phyloP scores from a whole-genome alignment of 2,329 filamentous ascomycete genomes.

The Macroventuria anomochaeta region DNA sequence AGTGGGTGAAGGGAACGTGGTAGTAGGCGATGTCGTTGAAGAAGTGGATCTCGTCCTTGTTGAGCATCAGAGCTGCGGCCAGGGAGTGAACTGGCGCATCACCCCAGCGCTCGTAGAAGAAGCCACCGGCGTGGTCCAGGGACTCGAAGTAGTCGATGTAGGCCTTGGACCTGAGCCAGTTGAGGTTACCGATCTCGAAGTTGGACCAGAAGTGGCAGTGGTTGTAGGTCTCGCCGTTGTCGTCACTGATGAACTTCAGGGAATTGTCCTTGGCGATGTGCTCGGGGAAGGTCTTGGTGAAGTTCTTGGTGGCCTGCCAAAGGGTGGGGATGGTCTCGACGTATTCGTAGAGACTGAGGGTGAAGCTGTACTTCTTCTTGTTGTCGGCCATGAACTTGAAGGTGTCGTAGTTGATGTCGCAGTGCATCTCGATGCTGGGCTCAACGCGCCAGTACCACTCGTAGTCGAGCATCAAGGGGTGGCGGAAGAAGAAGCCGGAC shows the following conservation, averaged over 20 bases:
- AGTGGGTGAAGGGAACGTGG: constrained; percentile 97
- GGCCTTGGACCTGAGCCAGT: constrained; percentile 88
- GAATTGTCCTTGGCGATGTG: constrained; percentile 85
- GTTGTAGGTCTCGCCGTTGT: constrained; percentile 91
- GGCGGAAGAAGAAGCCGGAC: constrained; percentile 98
- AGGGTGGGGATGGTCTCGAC: constrained; percentile 94
- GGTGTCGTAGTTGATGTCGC: constrained; percentile 92
- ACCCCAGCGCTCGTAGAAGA: constrained; percentile 99
- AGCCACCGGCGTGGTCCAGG: constrained; percentile 89
- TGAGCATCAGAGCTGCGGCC: constrained; percentile 82
- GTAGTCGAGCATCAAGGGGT: constrained; percentile 91
- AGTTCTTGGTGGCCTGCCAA: constrained; percentile 94
- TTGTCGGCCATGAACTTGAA: constrained; percentile 97
- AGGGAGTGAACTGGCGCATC: constrained; percentile 99
- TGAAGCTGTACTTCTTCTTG: constrained; percentile 98
- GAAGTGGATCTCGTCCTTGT: constrained; percentile 95
- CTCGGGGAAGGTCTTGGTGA: constrained; percentile 88
- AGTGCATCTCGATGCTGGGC: constrained; percentile 94
- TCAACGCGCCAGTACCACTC: constrained; percentile 99
- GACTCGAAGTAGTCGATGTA: constrained; percentile 91
- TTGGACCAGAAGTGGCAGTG: constrained; percentile 99
- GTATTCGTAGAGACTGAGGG: constrained; percentile 95
- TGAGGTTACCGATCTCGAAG: constrained; percentile 93
- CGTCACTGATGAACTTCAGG: constrained; percentile 89
- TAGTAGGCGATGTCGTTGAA: constrained; percentile 99